Conservation (phyloP, 306 rosid species). For the Gillenia trifoliata region DNA sequence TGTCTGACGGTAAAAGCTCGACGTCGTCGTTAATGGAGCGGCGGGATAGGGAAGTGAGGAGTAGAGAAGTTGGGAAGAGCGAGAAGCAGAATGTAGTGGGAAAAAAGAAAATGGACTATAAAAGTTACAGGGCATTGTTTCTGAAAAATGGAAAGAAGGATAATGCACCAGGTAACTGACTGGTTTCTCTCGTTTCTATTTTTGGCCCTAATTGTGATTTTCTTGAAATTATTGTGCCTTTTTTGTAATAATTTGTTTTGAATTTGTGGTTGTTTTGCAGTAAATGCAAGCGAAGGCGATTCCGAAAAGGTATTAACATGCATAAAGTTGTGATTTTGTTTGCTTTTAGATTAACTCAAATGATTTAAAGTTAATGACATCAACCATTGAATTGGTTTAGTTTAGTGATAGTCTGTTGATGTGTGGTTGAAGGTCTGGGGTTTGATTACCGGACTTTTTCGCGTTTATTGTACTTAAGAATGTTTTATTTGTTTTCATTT, state of each 20-base stretch:
- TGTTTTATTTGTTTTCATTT: neutral
- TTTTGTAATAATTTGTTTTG: too few relatives aligned
- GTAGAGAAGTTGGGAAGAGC: constrained; percentile 28
- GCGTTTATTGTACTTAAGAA: neutral
- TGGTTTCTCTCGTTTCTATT: constrained; percentile 7
- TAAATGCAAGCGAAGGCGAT: constrained; percentile 24
- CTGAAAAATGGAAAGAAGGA: constrained; percentile 21
- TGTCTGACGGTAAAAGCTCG: constrained; percentile 27
- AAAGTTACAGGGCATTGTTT: constrained; percentile 31
- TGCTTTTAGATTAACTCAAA: neutral
- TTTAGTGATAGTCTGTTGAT: too few relatives aligned
- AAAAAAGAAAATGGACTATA: constrained; percentile 32
- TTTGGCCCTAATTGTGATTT: neutral
- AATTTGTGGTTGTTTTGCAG: constrained; percentile 30
- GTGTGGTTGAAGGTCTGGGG: neutral
- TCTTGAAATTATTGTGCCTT: neutral
- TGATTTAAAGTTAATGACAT: neutral
- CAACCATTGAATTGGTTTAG: neutral
- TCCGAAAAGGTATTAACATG: constrained; percentile 46
- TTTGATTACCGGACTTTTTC: neutral
- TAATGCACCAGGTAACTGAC: constrained; percentile 26
- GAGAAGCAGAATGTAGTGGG: constrained; percentile 22
- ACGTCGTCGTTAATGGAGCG: constrained; percentile 26
- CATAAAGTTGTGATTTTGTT: neutral
- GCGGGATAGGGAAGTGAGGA: constrained; percentile 32